Conservation (phyloP, 805 yeast genomes). For the Kuraishia ogatae region DNA sequence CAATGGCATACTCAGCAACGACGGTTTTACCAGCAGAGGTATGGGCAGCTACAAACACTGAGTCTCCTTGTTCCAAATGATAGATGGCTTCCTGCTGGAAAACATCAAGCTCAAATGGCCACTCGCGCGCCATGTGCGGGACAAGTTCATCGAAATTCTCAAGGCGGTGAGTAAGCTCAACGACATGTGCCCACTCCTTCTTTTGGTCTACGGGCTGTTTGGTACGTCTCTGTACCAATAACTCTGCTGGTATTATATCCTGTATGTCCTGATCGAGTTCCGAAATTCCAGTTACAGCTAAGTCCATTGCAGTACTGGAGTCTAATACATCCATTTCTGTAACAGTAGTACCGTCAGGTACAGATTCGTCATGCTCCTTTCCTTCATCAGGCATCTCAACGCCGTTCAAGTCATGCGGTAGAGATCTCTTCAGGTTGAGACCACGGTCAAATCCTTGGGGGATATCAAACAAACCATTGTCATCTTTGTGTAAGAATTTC, state of each 20-base stretch:
- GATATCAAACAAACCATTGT: constrained; percentile 67
- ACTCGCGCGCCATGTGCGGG: constrained; percentile 86
- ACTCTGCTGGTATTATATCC: constrained; percentile 40
- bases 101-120: constrained; percentile 93
- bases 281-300: not conserved
- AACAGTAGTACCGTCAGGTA: not conserved
- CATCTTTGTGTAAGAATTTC: constrained; percentile 51
- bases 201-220: constrained; percentile 6
- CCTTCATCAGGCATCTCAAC: constrained; percentile 6
- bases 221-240: constrained; percentile 20
- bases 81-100: constrained; percentile 97
- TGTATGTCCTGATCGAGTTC: constrained; percentile 17
- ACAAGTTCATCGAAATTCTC: constrained; percentile 82
- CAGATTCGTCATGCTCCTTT: constrained; percentile 4
- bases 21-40: constrained; percentile 99
- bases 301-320: not conserved
- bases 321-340: constrained; percentile 3
- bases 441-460: constrained; percentile 84
- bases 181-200: constrained; percentile 90
- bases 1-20: constrained; percentile 96
- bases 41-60: constrained; percentile 98
- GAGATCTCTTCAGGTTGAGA: constrained; percentile 22
- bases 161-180: constrained; percentile 75
- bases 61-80: constrained; percentile 95
- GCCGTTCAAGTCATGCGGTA: constrained; percentile 7